Evolutionary conservation across 2,329 filamentous ascomycete genomes (phyloP).

Genomic region (Xylariaceae sp.): DNA sequence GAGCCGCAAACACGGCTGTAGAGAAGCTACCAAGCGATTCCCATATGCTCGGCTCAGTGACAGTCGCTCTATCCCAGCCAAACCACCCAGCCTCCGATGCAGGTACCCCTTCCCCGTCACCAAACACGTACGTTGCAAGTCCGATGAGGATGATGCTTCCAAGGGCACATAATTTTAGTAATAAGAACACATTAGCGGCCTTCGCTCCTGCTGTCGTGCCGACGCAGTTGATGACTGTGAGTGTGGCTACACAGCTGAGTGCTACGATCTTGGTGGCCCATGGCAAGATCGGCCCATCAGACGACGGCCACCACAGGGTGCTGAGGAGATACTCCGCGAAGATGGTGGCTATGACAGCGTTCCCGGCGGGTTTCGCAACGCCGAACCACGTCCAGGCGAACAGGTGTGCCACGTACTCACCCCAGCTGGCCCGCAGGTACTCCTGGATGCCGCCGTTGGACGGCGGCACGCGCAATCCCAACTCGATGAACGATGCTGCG

Average conservation of each 20-base stretch:
- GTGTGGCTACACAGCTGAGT: constrained; percentile 43
- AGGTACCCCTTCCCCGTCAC: constrained; percentile 45
- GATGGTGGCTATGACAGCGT: constrained; percentile 51
- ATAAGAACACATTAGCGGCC: constrained; percentile 49
- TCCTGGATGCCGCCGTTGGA: constrained; percentile 53
- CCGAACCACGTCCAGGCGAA: constrained; percentile 52
- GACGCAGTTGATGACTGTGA: constrained; percentile 51
- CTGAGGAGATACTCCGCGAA: constrained; percentile 49
- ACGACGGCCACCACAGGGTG: constrained; percentile 41
- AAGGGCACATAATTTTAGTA: constrained; percentile 40
- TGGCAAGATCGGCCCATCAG: constrained; percentile 26
- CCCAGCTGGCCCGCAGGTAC: constrained; percentile 44
- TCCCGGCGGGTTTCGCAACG: constrained; percentile 50
- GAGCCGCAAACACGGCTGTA: constrained; percentile 49
- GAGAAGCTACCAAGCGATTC: constrained; percentile 47
- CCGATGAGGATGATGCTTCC: constrained; percentile 35
- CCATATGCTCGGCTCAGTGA: constrained; percentile 39
- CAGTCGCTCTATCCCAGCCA: constrained; percentile 18
- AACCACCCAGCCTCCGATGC: constrained; percentile 44
- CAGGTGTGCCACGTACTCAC: constrained; percentile 49
- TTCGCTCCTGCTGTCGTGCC: constrained; percentile 48
- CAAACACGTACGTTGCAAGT: constrained; percentile 35
- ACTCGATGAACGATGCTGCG: constrained; percentile 53
- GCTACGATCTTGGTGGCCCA: constrained; percentile 47
- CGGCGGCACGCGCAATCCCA: constrained; percentile 51